Evolutionary conservation across 2,329 filamentous ascomycete genomes (phyloP).

Genomic region (Purpureocillium lavendulum): DNA sequence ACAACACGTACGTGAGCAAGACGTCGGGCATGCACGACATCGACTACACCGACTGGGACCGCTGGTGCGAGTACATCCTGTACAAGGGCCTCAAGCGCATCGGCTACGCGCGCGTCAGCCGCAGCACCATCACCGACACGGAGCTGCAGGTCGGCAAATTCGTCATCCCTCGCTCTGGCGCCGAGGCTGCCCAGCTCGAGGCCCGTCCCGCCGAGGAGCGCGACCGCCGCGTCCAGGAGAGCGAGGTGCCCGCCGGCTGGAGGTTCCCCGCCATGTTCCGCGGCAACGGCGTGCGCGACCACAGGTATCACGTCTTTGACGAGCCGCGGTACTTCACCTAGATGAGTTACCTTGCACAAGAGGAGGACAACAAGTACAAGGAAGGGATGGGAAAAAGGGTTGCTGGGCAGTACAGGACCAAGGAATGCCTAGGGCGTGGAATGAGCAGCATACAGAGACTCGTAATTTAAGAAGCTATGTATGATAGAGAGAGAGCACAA

Average conservation of each 20-base stretch:
- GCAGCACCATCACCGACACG: constrained; percentile 91
- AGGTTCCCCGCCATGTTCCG: constrained; percentile 80
- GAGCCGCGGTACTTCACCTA: constrained; percentile 67
- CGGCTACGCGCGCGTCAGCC: constrained; percentile 82
- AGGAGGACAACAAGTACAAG: too few species aligned
- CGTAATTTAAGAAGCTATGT: too few species aligned
- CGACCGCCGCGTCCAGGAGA: constrained; percentile 54
- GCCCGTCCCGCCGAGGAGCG: constrained; percentile 43
- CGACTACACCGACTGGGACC: constrained; percentile 85
- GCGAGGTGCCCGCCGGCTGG: constrained; percentile 65
- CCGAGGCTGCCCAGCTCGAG: constrained; percentile 39
- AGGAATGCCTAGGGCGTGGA: too few species aligned
- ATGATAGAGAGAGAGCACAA: too few species aligned
- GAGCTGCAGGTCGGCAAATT: constrained; percentile 97
- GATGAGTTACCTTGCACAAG: too few species aligned
- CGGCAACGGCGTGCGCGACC: constrained; percentile 78
- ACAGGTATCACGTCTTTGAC: constrained; percentile 91
- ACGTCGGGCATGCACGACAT: constrained; percentile 91
- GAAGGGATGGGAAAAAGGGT: too few species aligned
- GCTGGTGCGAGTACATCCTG: constrained; percentile 98
- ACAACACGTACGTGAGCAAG: constrained; percentile 88
- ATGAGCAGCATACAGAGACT: too few species aligned
- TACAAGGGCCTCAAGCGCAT: constrained; percentile 82
- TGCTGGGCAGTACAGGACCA: too few species aligned
- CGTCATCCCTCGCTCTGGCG: constrained; percentile 60